phyloP scores from a whole-genome alignment of 2,329 filamentous ascomycete species.

The Venturia effusa region DNA sequence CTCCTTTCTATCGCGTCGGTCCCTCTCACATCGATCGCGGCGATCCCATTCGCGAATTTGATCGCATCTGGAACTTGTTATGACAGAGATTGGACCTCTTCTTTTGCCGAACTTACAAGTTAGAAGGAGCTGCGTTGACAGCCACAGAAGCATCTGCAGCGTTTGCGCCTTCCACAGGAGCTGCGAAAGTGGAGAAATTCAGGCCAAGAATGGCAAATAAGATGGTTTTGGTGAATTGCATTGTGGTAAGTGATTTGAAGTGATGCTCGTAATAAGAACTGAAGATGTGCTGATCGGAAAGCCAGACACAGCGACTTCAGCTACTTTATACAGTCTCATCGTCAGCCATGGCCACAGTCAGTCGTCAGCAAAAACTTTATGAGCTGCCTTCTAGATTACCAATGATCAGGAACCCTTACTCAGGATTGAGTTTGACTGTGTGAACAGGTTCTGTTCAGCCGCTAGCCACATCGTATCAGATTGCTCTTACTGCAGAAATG shows the following conservation, averaged over 20 bases:
- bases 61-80: neutral
- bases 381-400: neutral
- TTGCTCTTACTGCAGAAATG: neutral
- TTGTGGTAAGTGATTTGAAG: neutral
- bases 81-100: neutral
- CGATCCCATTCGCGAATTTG: neutral
- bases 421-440: neutral
- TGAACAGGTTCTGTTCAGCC: neutral
- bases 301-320: neutral
- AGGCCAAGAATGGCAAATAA: neutral
- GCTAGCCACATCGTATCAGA: neutral
- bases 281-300: neutral
- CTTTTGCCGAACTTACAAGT: neutral
- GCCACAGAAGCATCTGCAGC: neutral
- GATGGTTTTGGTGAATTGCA: neutral
- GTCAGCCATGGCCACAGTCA: neutral
- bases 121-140: neutral
- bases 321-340: neutral
- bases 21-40: neutral
- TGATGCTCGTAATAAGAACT: neutral
- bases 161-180: neutral
- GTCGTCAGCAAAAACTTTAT: neutral
- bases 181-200: neutral
- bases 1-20: neutral
- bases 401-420: neutral